A percentile compares a stretch with the other conserved stretches of the same genome.
These are phyloP conservation scores for Scedosporium boydii DNA, from an alignment of 2,329 filamentous ascomycete species.

Conservation along the genomic window DNA sequence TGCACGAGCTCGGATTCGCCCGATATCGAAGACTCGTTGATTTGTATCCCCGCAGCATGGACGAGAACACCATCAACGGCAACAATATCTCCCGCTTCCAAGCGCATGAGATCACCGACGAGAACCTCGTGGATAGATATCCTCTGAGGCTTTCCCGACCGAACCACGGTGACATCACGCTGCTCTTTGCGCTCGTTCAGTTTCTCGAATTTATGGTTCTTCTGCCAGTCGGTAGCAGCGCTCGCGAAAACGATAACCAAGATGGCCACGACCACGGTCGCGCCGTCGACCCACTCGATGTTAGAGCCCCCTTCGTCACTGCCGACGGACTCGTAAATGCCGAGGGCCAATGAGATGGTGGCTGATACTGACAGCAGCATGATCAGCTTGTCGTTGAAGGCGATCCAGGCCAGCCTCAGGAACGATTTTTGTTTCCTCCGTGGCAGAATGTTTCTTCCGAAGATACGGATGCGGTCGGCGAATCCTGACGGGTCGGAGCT, in stretches of 20 bases:
- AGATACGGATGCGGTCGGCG: conserved; percentile 55
- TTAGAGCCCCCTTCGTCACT: conserved; percentile 38
- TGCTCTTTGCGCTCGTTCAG: conserved; percentile 74
- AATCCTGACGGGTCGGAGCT: conserved; percentile 15
- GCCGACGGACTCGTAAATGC: conserved; percentile 62
- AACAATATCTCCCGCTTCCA: conserved; percentile 65
- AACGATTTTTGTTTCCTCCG: conserved; percentile 56
- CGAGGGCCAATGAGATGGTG: conserved; percentile 63
- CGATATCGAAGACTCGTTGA: conserved; percentile 65
- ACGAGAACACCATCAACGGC: conserved; percentile 65
- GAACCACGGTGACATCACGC: conserved; percentile 61
- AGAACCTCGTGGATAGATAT: conserved; percentile 63
- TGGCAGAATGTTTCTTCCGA: conserved; percentile 54
- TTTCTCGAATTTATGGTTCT: conserved; percentile 72
- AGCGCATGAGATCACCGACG: conserved; percentile 63
- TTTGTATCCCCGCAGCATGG: conserved; percentile 50
- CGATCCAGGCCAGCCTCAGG: conserved; percentile 62
- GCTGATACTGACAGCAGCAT: conserved; percentile 64
- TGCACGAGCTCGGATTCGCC: conserved; percentile 66
- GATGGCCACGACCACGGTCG: conserved; percentile 70
- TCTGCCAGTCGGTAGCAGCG: conserved; percentile 75
- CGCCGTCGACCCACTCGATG: conserved; percentile 74
- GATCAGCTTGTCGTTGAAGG: conserved; percentile 73
- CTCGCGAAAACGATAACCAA: conserved; percentile 67
- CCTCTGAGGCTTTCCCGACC: conserved; percentile 62